Evolutionary conservation across 1,284 basidiomycete species (phyloP).

Genomic region (Cutaneotrichosporon mucoides): DNA sequence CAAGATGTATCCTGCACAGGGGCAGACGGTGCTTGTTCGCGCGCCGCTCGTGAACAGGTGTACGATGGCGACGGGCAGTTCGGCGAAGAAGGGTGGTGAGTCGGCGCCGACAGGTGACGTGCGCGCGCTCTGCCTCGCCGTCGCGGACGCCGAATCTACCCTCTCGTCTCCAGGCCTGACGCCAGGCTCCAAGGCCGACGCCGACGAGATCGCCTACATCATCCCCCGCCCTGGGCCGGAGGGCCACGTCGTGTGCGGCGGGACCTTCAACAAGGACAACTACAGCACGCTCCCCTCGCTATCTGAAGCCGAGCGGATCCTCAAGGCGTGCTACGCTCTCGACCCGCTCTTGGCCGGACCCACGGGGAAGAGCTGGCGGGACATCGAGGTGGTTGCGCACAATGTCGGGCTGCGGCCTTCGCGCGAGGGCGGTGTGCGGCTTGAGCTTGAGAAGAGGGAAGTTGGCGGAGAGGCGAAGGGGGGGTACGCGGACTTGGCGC

Average conservation of each 20-base stretch:
- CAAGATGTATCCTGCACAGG: constrained; percentile 42
- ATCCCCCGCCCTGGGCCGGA: constrained; percentile 50
- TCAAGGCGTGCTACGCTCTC: constrained; percentile 43
- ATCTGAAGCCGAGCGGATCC: constrained; percentile 41
- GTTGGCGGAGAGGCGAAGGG: constrained; percentile 18
- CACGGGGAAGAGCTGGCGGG: constrained; percentile 37
- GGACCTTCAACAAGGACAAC: constrained; percentile 37
- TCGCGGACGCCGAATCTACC: neutral
- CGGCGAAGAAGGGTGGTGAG: constrained; percentile 3
- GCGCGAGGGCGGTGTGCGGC: constrained; percentile 62
- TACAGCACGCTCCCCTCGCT: constrained; percentile 39
- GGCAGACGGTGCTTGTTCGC: constrained; percentile 45
- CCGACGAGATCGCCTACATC: constrained; percentile 38
- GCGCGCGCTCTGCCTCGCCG: neutral
- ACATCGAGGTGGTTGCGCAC: constrained; percentile 56
- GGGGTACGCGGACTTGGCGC: constrained; percentile 2
- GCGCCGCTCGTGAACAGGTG: constrained; percentile 34
- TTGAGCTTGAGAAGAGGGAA: constrained; percentile 59
- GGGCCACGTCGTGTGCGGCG: constrained; percentile 45
- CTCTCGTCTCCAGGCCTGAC: neutral
- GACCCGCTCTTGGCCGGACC: constrained; percentile 44
- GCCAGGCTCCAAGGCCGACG: neutral
- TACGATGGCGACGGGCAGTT: constrained; percentile 15
- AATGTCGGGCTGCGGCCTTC: constrained; percentile 69
- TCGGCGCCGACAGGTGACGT: neutral